Evolutionary conservation across 495 filamentous ascomycete species (phyloP).

Genomic region (Penicillium coprophilum): DNA sequence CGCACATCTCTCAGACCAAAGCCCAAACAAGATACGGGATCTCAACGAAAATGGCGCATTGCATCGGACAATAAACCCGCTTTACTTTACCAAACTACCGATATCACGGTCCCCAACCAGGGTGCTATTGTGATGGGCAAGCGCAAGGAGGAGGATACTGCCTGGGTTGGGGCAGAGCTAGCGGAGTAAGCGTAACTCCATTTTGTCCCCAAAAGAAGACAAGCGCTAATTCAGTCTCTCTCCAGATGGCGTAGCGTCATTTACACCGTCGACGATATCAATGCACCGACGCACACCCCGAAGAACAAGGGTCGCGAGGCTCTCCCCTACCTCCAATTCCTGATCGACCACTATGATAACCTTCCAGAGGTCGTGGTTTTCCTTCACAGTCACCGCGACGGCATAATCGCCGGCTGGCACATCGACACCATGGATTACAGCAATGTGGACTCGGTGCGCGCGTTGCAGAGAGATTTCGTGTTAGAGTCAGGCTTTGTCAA

Average conservation of each 20-base stretch:
- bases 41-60: conserved; percentile 27
- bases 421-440: conserved; percentile 45
- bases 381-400: conserved; percentile 45
- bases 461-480: conserved; percentile 39
- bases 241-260: conserved; percentile 45
- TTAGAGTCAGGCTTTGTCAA: conserved; percentile 41
- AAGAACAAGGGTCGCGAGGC: conserved; percentile 50
- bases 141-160: conserved; percentile 38
- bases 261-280: conserved; percentile 47
- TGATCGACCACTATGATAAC: conserved; percentile 48
- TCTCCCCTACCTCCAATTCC: conserved; percentile 49
- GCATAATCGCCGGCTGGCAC: conserved; percentile 47
- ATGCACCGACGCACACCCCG: conserved; percentile 38
- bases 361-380: conserved; percentile 44
- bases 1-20: conserved; percentile 19
- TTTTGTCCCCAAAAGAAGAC: background rate
- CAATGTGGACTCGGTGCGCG: conserved; percentile 45
- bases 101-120: conserved; percentile 40
- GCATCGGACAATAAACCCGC: conserved; percentile 17
- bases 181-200: conserved; percentile 34
- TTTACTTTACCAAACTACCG: conserved; percentile 31
- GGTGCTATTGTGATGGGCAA: conserved; percentile 46
- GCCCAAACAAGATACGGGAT: conserved; percentile 14
- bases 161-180: conserved; percentile 42
- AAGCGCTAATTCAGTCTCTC: conserved; percentile 5